A percentile compares a stretch with the other conserved stretches of the same genome.
Conservation (phyloP, 306 rosid genomes). For the Malus orientalis region DNA sequence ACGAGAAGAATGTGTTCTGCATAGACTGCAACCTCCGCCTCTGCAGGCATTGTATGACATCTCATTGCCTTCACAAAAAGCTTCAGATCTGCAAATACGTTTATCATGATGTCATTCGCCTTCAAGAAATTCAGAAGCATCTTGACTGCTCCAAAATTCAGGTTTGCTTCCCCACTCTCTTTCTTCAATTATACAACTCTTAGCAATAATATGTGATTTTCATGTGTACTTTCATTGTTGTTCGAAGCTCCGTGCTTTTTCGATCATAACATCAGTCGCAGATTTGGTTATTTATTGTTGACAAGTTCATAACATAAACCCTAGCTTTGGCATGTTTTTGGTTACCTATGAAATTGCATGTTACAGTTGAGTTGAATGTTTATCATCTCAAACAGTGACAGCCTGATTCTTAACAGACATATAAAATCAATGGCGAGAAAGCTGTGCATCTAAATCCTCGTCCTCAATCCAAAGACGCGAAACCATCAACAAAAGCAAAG, state of each 20-base stretch:
- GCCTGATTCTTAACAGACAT: constrained; percentile 47
- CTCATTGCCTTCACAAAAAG: constrained; percentile 61
- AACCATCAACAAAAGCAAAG: constrained; percentile 47
- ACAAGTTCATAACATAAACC: too few species aligned
- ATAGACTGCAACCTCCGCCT: constrained; percentile 59
- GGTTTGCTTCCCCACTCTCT: constrained; percentile 30
- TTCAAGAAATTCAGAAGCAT: constrained; percentile 59
- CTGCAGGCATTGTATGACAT: constrained; percentile 66
- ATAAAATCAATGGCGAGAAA: constrained; percentile 78
- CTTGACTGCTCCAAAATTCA: constrained; percentile 84
- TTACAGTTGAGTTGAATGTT: background rate
- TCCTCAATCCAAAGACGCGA: constrained; percentile 54
- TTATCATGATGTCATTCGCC: constrained; percentile 76
- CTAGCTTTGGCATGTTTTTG: background rate
- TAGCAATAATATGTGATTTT: constrained; percentile 2
- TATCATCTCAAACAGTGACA: constrained; percentile 1
- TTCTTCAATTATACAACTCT: constrained; percentile 1
- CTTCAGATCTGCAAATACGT: constrained; percentile 86
- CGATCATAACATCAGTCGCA: background rate
- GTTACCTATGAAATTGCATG: background rate
- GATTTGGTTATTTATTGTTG: background rate
- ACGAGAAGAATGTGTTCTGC: constrained; percentile 72
- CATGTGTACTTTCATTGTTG: background rate
- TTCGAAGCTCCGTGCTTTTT: background rate
- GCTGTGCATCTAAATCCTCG: constrained; percentile 89